Evolutionary conservation across 352 stramenopile species (phyloP).

Genomic region (Pythium phragmitis): DNA sequence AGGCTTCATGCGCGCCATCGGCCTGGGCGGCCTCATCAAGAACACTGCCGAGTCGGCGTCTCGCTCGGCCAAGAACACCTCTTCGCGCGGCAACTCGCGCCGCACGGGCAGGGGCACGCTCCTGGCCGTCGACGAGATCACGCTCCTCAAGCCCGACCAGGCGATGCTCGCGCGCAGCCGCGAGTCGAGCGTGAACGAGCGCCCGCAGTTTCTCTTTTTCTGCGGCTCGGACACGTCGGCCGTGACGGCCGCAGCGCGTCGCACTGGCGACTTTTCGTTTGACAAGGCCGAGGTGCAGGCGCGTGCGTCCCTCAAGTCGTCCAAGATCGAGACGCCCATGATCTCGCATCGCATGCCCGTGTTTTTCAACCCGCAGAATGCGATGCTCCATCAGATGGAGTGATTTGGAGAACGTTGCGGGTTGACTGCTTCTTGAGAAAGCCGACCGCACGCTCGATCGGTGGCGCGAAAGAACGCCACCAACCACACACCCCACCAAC

Average conservation of each 20-base stretch:
- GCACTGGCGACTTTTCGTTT: conserved; percentile 13
- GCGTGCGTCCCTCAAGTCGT: conserved; percentile 22
- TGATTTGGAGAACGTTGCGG: not conserved
- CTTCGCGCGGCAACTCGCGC: not conserved
- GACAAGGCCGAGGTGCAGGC: conserved; percentile 29
- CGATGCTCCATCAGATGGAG: conserved; percentile 19
- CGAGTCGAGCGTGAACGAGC: conserved; percentile 45
- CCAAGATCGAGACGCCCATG: conserved; percentile 33
- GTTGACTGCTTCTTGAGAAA: not conserved
- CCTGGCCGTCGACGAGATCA: conserved; percentile 25
- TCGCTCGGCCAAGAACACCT: conserved; percentile 11
- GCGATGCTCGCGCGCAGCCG: conserved; percentile 4
- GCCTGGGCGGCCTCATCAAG: conserved; percentile 56
- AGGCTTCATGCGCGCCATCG: conserved; percentile 64
- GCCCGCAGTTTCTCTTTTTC: conserved; percentile 76
- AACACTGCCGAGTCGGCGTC: not conserved
- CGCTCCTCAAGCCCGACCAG: conserved; percentile 18
- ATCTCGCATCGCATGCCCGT: conserved; percentile 74
- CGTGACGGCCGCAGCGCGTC: conserved; percentile 11
- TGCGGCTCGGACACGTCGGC: conserved; percentile 52
- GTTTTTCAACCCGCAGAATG: conserved; percentile 48
- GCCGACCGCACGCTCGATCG: not conserved
- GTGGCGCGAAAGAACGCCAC: not conserved
- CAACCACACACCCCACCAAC: not conserved
- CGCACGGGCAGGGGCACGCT: conserved; percentile 17